phyloP scores from a whole-genome alignment of 2,329 filamentous ascomycete species.

The Xylariaceae sp. region DNA sequence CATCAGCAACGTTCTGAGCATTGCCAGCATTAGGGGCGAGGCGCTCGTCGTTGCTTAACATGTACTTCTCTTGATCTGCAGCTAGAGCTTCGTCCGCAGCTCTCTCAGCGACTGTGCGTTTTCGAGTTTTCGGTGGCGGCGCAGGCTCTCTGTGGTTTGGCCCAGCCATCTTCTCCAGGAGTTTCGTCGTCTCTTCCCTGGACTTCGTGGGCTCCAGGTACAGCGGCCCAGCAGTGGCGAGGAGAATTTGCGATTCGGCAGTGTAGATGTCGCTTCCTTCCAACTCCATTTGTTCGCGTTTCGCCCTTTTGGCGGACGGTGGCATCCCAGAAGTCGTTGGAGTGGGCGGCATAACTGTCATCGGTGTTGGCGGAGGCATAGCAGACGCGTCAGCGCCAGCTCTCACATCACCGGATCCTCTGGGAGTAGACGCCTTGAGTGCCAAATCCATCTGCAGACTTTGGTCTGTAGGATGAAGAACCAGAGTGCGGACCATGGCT shows the following conservation, averaged over 20 bases:
- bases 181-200: conserved; percentile 62
- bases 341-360: conserved; percentile 55
- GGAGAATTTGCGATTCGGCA: conserved; percentile 71
- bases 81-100: conserved; percentile 91
- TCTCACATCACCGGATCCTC: conserved; percentile 34
- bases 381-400: conserved; percentile 31
- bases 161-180: conserved; percentile 69
- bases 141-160: conserved; percentile 72
- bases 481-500: conserved; percentile 68
- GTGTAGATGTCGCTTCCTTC: conserved; percentile 69
- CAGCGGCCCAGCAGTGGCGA: conserved; percentile 69
- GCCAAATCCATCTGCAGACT: conserved; percentile 72
- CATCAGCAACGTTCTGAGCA: conserved; percentile 52
- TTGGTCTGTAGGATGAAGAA: conserved; percentile 78
- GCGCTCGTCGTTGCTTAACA: conserved; percentile 88
- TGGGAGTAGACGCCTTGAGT: conserved; percentile 70
- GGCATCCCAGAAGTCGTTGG: conserved; percentile 57
- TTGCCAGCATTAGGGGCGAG: conserved; percentile 57
- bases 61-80: conserved; percentile 83
- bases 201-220: conserved; percentile 72
- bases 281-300: conserved; percentile 69
- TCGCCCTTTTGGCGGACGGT: conserved; percentile 62
- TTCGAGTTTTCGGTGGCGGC: conserved; percentile 81
- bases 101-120: conserved; percentile 91
- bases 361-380: conserved; percentile 64